Evolutionary conservation across 441 rosid genomes (phyloP).

Genomic region (Mallotus japonicus): DNA sequence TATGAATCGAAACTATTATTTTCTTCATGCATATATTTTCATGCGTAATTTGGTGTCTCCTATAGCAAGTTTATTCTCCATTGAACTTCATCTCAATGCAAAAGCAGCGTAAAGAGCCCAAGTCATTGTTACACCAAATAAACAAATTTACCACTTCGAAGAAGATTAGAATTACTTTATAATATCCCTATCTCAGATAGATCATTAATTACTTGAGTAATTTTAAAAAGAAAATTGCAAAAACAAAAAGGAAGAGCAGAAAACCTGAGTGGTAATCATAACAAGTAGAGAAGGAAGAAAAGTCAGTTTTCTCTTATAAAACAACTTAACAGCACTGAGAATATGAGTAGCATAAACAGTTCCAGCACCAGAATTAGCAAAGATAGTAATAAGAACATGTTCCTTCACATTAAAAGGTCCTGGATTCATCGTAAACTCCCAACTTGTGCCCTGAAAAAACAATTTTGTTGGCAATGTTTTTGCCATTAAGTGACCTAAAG

Average conservation of each 20-base stretch:
- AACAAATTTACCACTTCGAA: too few relatives aligned
- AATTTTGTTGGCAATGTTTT: conserved; percentile 39
- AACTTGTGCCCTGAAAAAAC: conserved; percentile 46
- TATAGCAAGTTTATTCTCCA: too few relatives aligned
- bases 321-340: conserved; percentile 63
- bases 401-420: conserved; percentile 80
- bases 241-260: background rate
- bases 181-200: too few relatives aligned
- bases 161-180: too few relatives aligned
- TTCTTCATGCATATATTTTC: too few relatives aligned
- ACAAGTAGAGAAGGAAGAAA: conserved; percentile 64
- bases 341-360: conserved; percentile 74
- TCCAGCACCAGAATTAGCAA: conserved; percentile 80
- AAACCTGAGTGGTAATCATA: conserved; percentile 84
- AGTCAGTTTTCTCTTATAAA: conserved; percentile 52
- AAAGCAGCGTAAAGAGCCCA: too few relatives aligned
- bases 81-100: too few relatives aligned
- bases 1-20: too few relatives aligned
- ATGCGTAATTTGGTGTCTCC: too few relatives aligned
- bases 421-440: conserved; percentile 59
- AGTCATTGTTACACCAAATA: too few relatives aligned
- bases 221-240: background rate
- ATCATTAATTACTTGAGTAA: too few relatives aligned
- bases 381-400: conserved; percentile 82
- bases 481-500: conserved; percentile 71